phyloP scores from a whole-genome alignment of 1,139 yeast genomes.

The Arxiozyma slooffiae region DNA sequence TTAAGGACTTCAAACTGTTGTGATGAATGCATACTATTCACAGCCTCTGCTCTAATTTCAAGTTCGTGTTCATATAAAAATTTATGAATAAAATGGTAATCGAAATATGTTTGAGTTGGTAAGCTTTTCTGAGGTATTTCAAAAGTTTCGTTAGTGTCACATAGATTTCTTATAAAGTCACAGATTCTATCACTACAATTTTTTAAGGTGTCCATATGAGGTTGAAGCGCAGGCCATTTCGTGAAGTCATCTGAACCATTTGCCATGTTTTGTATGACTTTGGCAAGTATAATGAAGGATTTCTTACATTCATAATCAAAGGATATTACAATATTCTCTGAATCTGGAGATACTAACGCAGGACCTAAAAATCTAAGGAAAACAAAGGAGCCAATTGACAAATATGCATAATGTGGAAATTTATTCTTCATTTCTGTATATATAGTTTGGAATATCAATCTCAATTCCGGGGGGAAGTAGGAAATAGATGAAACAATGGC shows the following conservation, averaged over 20 bases:
- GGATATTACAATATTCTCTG: slow-evolving; percentile 40
- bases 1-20: slow-evolving; percentile 21
- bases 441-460: slow-evolving; percentile 65
- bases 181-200: slow-evolving; percentile 39
- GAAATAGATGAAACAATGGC: slow-evolving; percentile 49
- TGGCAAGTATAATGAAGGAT: slow-evolving; percentile 71
- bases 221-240: slow-evolving; percentile 49
- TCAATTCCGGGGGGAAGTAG: slow-evolving; percentile 61
- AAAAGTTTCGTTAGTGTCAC: slow-evolving; percentile 19
- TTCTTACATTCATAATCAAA: slow-evolving; percentile 47
- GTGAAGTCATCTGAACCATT: slow-evolving; percentile 58
- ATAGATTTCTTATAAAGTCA: slow-evolving; percentile 36
- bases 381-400: slow-evolving; percentile 81
- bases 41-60: slow-evolving; percentile 39
- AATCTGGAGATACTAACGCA: slow-evolving; percentile 81
- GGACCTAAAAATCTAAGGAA: slow-evolving; percentile 84
- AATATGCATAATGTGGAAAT: slow-evolving; percentile 51
- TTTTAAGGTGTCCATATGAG: slow-evolving; percentile 37
- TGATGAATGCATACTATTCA: slow-evolving; percentile 23
- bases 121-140: slow-evolving; percentile 14
- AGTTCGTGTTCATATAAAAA: slow-evolving; percentile 56
- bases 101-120: slow-evolving; percentile 26
- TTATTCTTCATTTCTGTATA: slow-evolving; percentile 52
- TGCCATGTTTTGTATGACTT: slow-evolving; percentile 77
- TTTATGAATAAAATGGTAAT: slow-evolving; percentile 51